Base-by-base conservation (phyloP, 345 rosid genomes). In the Acer campestre region DNA sequence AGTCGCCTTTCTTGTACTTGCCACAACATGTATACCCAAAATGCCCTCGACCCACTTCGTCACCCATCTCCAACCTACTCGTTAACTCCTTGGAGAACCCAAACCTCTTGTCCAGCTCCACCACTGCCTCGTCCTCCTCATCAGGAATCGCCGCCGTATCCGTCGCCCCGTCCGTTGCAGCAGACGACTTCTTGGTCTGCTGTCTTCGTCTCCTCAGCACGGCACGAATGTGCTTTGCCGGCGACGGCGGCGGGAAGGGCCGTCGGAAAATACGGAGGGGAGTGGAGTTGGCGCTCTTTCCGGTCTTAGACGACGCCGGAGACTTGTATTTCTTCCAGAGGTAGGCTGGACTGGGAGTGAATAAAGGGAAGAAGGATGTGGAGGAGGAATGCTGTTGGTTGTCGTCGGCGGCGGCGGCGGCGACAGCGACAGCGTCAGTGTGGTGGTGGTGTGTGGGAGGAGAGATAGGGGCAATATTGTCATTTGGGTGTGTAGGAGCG, bases 11-110 rank as follows among this genome's bases (percentile, higher is more conserved):
- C 89, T 90, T 97, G 83, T 88, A 94, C 86, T 75, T 92, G 20
- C 98, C 99, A 78, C 92, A 88, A 76, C 99, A 94, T 79, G 99
- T 94, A 71, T 90, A 94, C 70, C 99, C 99, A 82, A 91, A 94
- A 89, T 97, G 99, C 40, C 99, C 99, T 80, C 99, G 77, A 63
- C 99, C 99, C 62, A 94, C 94, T 80, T 94, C 99, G 42, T 89
- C 93, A 38, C 95, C 97, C 10, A 94, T 67, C 70, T 94, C 99
- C 65, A 90, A 67, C 76, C 74, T 87, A 74, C 89, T 90, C 42
- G 73, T 83, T 67, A 97, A 79, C 76, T 94, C 94, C 76, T 88
- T 91, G 0, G 99, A 93, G 66, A 91, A 97, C 58, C 98, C 98
- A 59, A 97, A 97, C 75, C 97, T 86, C 86, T 92, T 97, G 75